Percentiles rank a stretch among this genome's conserved stretches.
Evolutionary conservation across 1,284 basidiomycete genomes (phyloP).

Genomic region (Puccinia hordei): DNA sequence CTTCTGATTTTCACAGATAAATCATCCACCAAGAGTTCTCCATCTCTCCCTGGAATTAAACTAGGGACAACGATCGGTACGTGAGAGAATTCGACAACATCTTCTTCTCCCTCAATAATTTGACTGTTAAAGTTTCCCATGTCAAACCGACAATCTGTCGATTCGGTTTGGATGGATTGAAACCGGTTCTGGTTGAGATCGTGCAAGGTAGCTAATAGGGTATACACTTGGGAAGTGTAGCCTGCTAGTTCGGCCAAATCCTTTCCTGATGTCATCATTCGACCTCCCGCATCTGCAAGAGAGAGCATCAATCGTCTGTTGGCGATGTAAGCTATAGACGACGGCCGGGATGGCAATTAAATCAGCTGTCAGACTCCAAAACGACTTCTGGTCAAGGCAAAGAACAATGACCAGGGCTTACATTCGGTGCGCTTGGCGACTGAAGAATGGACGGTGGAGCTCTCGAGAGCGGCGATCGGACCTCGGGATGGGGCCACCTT

Average conservation of each 20-base stretch:
- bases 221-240: conserved; percentile 84
- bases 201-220: conserved; percentile 81
- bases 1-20: conserved; percentile 72
- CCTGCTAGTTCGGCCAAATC: conserved; percentile 90
- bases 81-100: conserved; percentile 67
- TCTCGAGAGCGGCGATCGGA: conserved; percentile 36
- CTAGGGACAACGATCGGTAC: conserved; percentile 77
- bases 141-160: conserved; percentile 57
- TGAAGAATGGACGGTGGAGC: conserved; percentile 31
- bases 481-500: conserved; percentile 1
- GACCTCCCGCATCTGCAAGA: conserved; percentile 87
- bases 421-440: conserved; percentile 51
- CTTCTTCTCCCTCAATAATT: conserved; percentile 58
- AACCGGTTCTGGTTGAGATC: conserved; percentile 63
- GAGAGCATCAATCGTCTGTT: conserved; percentile 89
- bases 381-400: not conserved
- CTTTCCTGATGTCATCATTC: conserved; percentile 63
- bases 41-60: conserved; percentile 63
- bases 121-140: conserved; percentile 62
- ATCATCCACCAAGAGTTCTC: conserved; percentile 71
- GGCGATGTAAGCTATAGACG: conserved; percentile 73
- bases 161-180: conserved; percentile 59
- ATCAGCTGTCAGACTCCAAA: conserved; percentile 1
- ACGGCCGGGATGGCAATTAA: not conserved
- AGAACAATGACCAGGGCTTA: conserved; percentile 12